These are phyloP conservation scores for Phytophthora pinifolia DNA, from an alignment of 352 stramenopile species.

Conservation along the genomic window DNA sequence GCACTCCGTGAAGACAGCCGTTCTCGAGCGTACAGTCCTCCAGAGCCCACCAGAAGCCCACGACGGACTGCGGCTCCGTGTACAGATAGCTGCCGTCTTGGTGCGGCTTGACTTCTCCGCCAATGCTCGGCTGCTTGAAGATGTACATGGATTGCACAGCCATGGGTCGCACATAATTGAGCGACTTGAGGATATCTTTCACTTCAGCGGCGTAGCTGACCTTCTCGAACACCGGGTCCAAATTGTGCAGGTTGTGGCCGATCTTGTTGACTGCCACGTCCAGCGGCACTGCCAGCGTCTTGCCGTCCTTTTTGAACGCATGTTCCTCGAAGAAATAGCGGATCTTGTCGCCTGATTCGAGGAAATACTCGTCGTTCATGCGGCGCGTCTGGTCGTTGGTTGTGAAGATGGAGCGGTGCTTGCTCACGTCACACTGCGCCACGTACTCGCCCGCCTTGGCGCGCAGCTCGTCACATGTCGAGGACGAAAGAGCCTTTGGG, in stretches of 20 bases:
- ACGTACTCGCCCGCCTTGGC: constrained; percentile 54
- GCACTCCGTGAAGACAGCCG: constrained; percentile 93
- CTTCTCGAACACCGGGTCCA: constrained; percentile 81
- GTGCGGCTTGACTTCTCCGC: constrained; percentile 93
- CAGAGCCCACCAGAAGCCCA: constrained; percentile 95
- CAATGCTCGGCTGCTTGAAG: constrained; percentile 95
- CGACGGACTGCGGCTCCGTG: constrained; percentile 94
- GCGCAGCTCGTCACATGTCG: constrained; percentile 58
- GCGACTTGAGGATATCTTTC: constrained; percentile 66
- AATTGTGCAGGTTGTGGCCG: constrained; percentile 94
- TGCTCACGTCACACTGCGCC: constrained; percentile 54
- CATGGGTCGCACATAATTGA: constrained; percentile 89
- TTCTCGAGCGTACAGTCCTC: constrained; percentile 95
- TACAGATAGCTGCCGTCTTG: constrained; percentile 97
- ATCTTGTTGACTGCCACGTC: constrained; percentile 94
- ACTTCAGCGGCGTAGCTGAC: constrained; percentile 86
- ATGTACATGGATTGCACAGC: constrained; percentile 97
- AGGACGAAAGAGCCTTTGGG: constrained; percentile 34
- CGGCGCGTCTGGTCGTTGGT: constrained; percentile 79
- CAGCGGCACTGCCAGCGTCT: constrained; percentile 69
- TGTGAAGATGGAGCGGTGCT: constrained; percentile 81
- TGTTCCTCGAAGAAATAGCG: constrained; percentile 95
- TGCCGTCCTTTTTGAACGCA: constrained; percentile 58
- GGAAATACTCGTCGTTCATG: constrained; percentile 93
- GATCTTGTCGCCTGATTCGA: constrained; percentile 90